Evolutionary conservation across 1,284 basidiomycete genomes (phyloP), one percentile per base, ranked within the genome.

Genomic region (Agaricales sp.): DNA sequence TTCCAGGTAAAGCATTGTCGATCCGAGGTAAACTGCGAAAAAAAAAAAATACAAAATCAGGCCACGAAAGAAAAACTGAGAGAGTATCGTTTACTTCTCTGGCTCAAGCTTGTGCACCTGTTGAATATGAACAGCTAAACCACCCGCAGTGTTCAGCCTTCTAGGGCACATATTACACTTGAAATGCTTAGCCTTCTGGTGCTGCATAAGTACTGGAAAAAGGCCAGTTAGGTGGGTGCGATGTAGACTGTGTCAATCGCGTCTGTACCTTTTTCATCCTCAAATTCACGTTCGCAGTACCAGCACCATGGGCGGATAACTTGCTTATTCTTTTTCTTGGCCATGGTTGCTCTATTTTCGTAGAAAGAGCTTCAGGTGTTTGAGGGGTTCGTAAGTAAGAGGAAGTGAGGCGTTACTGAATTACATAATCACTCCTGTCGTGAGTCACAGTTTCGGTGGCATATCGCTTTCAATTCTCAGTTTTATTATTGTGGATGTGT

Each of bases 101-200:
- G 94, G 89, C 62, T 97, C 92, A 20, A 95, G 82, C 66, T 99
- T 99, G 68, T 99, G 96, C 0, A 99, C 95, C 64, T 99, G 95
- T 58, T 98, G 93, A 48, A 96, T 91, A 63, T 99, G 95, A 12
- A 99, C 95, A n/a, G 94, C 92, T 21, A 99, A 73, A 67, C 95
- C 95, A 57, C 95, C 95, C 1, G 95, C 96, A 0, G 96, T 96
- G 63, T 99, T 98, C 54, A 99, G 73, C 53, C 94, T 81, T 57
- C 95, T 75, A 13, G 96, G 96, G 63, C 95, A 99, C 73, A 95
- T 83, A 53, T 87, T 85, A 63, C 95, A 98, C 66, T 94, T 94
- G 77, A 98, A 99, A 64, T 99, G 95, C 67, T 98, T 99, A 14
- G 95, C 95, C 70, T 98, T 99, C 65, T 99, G 96, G 66, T 99